Base-by-base conservation (phyloP, 257 asterid species). In the Echites panduratus region DNA sequence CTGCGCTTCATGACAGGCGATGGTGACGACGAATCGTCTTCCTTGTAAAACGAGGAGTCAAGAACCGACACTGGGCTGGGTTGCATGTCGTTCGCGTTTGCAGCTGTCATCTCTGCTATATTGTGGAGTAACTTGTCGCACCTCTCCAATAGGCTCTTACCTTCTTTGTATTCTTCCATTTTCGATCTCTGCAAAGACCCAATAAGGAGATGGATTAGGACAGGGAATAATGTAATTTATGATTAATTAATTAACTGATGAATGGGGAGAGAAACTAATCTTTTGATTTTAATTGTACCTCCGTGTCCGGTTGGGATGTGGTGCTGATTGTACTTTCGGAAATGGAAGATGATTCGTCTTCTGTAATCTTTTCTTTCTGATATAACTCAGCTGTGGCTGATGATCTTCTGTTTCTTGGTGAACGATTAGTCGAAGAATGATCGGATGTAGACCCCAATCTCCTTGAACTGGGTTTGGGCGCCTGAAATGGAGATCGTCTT, bases 1-100 rank as follows among this genome's bases (percentile, higher is more conserved):
- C 76, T 81, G 43, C 96, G 96, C 64, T 86, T 86, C 66, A 87
- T 87, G 73, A 87, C 82, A 13, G 98, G 98, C 1, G 99, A 91
- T 13, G 96, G 92, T 40, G 96, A 90, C 14, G 94, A 87, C 48
- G 85, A 75, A 1, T 91, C 85, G 52, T 94, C 97, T 70, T 92
- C 98, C 84, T 80, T 86, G 91, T 89, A 88, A 81, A 89, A 89
- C 20, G 94, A 85, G n/a, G 96, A 87, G 83, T 94, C 99, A 27
- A 94, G 93, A 76, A 94, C 97, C 14, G 99, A 94, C 62, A 94
- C 97, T 6, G 99, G 99, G 79, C 97, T 91, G 14, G 98, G 90
- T 66, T 93, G 98, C 86, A 77, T 75, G 41, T 90, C 97, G 38
- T 80, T 52, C 35, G 92, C 86, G 35, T 75, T 87, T 56, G 32